These are phyloP conservation scores for Zymoseptoria ardabiliae DNA, from an alignment of 2,329 filamentous ascomycete species.

Conservation along the genomic window DNA sequence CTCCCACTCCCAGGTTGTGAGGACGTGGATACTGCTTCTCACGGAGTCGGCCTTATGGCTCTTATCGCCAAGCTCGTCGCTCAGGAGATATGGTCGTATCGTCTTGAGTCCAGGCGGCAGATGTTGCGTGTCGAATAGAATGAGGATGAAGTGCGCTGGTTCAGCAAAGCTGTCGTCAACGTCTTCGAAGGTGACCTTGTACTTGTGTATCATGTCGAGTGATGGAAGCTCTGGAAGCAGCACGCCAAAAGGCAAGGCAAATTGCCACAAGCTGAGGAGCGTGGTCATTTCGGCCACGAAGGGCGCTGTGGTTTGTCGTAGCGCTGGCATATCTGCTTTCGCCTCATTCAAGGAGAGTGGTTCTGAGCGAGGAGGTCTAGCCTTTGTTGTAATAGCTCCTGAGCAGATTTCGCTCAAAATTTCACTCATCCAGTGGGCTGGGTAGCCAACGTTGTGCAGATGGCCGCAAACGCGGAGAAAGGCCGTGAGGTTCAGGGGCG, in stretches of 20 bases:
- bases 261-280: constrained; percentile 8
- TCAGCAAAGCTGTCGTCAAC: not conserved
- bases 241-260: constrained; percentile 7
- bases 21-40: constrained; percentile 5
- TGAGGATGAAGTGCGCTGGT: not conserved
- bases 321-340: constrained; percentile 1
- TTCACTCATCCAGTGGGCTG: constrained; percentile 9
- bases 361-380: constrained; percentile 9
- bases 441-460: constrained; percentile 10
- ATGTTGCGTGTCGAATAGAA: not conserved
- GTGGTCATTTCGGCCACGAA: constrained; percentile 10
- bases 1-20: constrained; percentile 10
- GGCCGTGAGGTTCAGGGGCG: constrained; percentile 13
- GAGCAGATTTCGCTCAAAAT: constrained; percentile 5
- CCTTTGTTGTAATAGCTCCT: constrained; percentile 7
- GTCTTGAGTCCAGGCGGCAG: not conserved
- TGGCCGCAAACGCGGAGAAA: constrained; percentile 10
- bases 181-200: constrained; percentile 1
- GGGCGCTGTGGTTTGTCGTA: constrained; percentile 6
- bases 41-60: not conserved
- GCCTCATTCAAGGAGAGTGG: constrained; percentile 7
- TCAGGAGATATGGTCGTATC: not conserved
- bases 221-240: not conserved
- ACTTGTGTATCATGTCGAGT: constrained; percentile 1
- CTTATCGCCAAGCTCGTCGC: constrained; percentile 3